Base-by-base conservation (phyloP, 2,329 filamentous ascomycete species). In the Aplosporella prunicola region DNA sequence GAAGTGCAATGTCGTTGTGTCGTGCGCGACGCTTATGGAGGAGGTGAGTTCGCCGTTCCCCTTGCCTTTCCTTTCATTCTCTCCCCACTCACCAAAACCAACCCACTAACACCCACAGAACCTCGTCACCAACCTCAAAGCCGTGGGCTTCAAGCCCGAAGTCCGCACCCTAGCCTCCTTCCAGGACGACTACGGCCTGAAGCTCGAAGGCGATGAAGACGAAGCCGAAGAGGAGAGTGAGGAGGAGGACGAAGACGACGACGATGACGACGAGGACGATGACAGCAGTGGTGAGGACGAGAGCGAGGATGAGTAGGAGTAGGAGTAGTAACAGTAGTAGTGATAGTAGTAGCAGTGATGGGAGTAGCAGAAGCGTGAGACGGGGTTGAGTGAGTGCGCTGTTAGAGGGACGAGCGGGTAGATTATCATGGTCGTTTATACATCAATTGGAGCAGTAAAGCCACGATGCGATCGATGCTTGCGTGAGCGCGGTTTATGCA, bases 161-260 rank as follows among this genome's bases (percentile, higher is more conserved):
- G 71, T 83, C 25, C 79, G 80, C 53, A 69, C 80, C 18, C 68
- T 96, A 33, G 76, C 78, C 27, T 73, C 82, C 50, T 96, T 93
- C 59, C 78, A 93, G 57, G 85, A 95, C 45, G 84, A 87, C 51
- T 96, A 96, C 55, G 89, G 89, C 1, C 63, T 95, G 31, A 72
- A 82, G 56, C 71, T 69, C 2, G 68, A 66, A 2, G 73, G 71
- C 3, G 76, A 71, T 0, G 74, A 76, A 4, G 76, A 76, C 2
- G 74, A 74, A 0, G 68, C 70, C 0, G 68, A 71, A 0, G 73
- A 74, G 0, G 71, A 72, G 0, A 78, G 78, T 0, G 78, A 78
- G 0, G 76, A 78, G 0, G 66, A 68, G 2, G 61, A 63, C 3
- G 64, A 66, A 0, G 60, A 63, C 5, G 62, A 60, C 9, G 59